Evolutionary conservation across 1,139 yeast genomes (phyloP).

Genomic region (Yamadazyma friedrichii): DNA sequence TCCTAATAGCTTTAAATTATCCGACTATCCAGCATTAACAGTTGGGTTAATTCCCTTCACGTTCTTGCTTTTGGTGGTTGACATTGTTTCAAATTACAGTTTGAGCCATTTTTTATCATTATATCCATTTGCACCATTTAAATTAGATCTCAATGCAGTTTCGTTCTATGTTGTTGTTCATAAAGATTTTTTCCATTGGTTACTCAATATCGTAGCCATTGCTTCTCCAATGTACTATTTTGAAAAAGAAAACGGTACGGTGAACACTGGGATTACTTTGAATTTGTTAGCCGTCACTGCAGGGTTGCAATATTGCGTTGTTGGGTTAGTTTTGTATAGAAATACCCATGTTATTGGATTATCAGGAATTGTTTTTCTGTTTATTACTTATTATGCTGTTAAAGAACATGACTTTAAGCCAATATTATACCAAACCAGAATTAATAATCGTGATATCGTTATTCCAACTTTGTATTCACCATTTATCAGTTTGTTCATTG

Average conservation of each 20-base stretch:
- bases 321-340: conserved; percentile 58
- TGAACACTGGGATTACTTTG: conserved; percentile 80
- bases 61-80: conserved; percentile 33
- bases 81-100: conserved; percentile 21
- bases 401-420: conserved; percentile 58
- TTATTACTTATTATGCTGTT: conserved; percentile 62
- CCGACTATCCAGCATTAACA: conserved; percentile 58
- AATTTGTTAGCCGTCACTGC: conserved; percentile 71
- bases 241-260: conserved; percentile 80
- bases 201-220: conserved; percentile 60
- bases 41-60: conserved; percentile 63
- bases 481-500: conserved; percentile 49
- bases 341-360: conserved; percentile 59
- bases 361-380: conserved; percentile 75
- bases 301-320: conserved; percentile 61
- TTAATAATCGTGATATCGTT: conserved; percentile 23
- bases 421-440: conserved; percentile 23
- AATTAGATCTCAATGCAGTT: conserved; percentile 58
- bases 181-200: conserved; percentile 57
- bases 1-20: conserved; percentile 2
- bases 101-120: conserved; percentile 33
- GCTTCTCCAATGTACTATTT: conserved; percentile 63
- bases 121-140: conserved; percentile 55
- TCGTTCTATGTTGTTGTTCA: conserved; percentile 80
- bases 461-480: conserved; percentile 69